Evolutionary conservation across 2,329 filamentous ascomycete genomes (phyloP), one percentile per base, ranked within the genome.

Genomic region (Fusarium sp.): DNA sequence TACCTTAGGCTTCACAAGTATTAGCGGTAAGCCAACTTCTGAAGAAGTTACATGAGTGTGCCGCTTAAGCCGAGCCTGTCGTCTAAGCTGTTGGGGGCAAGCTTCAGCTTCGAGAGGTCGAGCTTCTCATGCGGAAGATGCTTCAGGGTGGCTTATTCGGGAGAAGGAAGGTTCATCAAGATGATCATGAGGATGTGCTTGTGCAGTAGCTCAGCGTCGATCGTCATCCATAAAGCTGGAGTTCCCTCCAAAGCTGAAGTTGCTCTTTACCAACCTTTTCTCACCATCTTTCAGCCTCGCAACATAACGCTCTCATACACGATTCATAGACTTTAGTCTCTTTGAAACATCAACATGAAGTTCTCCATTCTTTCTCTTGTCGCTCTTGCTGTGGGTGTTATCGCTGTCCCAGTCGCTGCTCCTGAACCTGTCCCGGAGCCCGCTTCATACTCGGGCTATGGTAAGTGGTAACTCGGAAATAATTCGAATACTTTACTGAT

Each of bases 341-440:
- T 14, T 30, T 43, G 21, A 50, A 47, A 43, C 11, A 57, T 21
- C 37, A 77, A 58, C 8, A 80, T 80, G 78, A 80, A 78, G 74
- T 55, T 79, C 37, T 64, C 74, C 34, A 37, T 69, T 51, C 45
- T 75, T 46, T 58, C 74, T 45, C 50, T 78, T 30, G 55, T 78
- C 53, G 66, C 74, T 46, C 64, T 72, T 50, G 56, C 72, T 34
- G 65, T 72, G 18, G 77, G 72, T 28, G 62, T 63, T 40, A 40
- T 78, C 12, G 72, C 75, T 6, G 72, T 70, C 16, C 60, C 75
- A 3, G 71, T 37, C n/a, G 54, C 75, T 5, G 72, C 40, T 34
- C 47, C 66, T 23, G 66, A 68, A 23, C 63, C 75, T 13, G 59
- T 25, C 7, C 56, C 59, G 0, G 65, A 71, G 10, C 59, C 67